These are phyloP conservation scores for Colletotrichum horii DNA, from an alignment of 2,329 filamentous ascomycete species.

Conservation along the genomic window DNA sequence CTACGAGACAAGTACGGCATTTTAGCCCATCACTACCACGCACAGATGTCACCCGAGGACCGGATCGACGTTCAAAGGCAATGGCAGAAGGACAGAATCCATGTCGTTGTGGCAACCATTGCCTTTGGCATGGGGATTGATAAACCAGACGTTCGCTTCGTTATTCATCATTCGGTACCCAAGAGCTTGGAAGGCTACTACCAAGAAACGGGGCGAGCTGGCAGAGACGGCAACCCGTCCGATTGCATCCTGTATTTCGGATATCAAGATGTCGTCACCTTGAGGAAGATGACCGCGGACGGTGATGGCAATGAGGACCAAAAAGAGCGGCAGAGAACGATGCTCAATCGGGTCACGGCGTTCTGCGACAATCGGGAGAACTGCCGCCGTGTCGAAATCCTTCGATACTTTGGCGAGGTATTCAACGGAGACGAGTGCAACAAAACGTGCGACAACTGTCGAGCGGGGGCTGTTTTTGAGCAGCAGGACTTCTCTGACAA, in stretches of 20 bases:
- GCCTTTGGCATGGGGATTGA: constrained; percentile 99
- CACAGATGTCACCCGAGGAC: constrained; percentile 70
- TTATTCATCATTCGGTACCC: constrained; percentile 90
- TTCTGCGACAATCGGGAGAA: constrained; percentile 91
- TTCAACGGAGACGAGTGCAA: constrained; percentile 77
- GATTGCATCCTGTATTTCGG: constrained; percentile 91
- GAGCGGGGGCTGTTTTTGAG: constrained; percentile 72
- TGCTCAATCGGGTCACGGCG: constrained; percentile 84
- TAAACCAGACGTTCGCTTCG: constrained; percentile 94
- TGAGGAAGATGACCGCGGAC: constrained; percentile 84
- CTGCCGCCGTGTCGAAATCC: constrained; percentile 85
- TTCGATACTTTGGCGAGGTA: constrained; percentile 91
- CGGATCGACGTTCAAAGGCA: constrained; percentile 75
- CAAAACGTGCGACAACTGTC: constrained; percentile 87
- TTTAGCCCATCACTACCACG: constrained; percentile 85
- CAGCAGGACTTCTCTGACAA: constrained; percentile 77
- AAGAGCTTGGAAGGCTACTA: constrained; percentile 98
- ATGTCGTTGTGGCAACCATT: constrained; percentile 97
- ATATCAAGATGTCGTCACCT: constrained; percentile 74
- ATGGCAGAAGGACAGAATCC: constrained; percentile 81
- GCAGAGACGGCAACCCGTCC: constrained; percentile 85
- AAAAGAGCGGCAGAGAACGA: constrained; percentile 81
- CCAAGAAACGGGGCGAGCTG: constrained; percentile 94
- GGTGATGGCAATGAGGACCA: constrained; percentile 78
- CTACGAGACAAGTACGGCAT: constrained; percentile 68